Evolutionary conservation across 1,284 basidiomycete genomes (phyloP).

Genomic region (Vanrija sp.): DNA sequence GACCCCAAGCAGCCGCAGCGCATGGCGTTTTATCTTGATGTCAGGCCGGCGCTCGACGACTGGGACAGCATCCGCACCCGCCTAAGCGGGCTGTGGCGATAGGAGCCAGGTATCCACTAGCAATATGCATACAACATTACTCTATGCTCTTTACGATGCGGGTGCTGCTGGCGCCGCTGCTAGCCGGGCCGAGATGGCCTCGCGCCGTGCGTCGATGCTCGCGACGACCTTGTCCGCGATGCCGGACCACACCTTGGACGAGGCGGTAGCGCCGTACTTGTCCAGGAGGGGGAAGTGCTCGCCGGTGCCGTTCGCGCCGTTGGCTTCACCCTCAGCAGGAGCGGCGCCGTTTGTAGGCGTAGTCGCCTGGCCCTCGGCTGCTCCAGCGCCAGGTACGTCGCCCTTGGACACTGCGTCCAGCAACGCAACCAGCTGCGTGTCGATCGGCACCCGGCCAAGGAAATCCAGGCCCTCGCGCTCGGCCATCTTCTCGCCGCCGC

Average conservation of each 20-base stretch:
- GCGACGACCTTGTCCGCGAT: conserved; percentile 40
- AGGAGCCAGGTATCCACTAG: background rate
- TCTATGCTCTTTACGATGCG: background rate
- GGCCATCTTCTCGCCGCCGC: conserved; percentile 86
- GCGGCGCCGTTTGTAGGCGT: too few species aligned
- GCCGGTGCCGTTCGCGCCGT: conserved; percentile 6
- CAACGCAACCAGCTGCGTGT: conserved; percentile 82
- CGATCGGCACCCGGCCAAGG: conserved; percentile 88
- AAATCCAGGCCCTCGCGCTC: conserved; percentile 68
- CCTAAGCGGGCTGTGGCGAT: conserved; percentile 28
- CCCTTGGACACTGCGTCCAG: conserved; percentile 65
- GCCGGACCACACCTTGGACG: conserved; percentile 44
- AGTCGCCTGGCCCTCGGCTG: too few species aligned
- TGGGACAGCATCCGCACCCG: conserved; percentile 84
- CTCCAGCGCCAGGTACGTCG: conserved; percentile 35
- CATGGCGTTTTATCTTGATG: conserved; percentile 84
- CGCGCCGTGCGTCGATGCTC: conserved; percentile 19
- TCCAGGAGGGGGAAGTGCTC: conserved; percentile 44
- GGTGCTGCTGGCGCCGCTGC: background rate
- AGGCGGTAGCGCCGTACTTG: conserved; percentile 47
- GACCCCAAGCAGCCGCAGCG: conserved; percentile 32
- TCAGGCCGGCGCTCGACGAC: conserved; percentile 84
- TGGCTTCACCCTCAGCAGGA: conserved; percentile 2
- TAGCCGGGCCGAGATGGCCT: conserved; percentile 9
- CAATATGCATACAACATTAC: conserved; percentile 6